Percentiles rank a stretch among this genome's conserved stretches.
phyloP scores from a whole-genome alignment of 129 eudicot genomes.

The Daucus carota region DH1_v3.0 NC_030388.2:6268501-6269000 shows the following conservation, averaged over 20 bases:
- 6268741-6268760: slow-evolving; percentile 24
- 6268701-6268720: slow-evolving; percentile 20
- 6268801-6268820: slow-evolving; percentile 20
- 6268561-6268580: slow-evolving; percentile 60
- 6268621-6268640: slow-evolving; percentile 31
- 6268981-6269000: slow-evolving; percentile 1
- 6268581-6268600: slow-evolving; percentile 51
- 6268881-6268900: slow-evolving; percentile 59
- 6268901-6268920: slow-evolving; percentile 77
- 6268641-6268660: slow-evolving; percentile 15
- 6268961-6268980: slow-evolving; percentile 38
- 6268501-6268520: slow-evolving; percentile 64
- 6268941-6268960: slow-evolving; percentile 90
- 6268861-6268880: slow-evolving; percentile 31
- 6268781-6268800: slow-evolving; percentile 18
- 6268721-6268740: slow-evolving; percentile 17
- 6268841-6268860: slow-evolving; percentile 26
- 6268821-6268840: slow-evolving; percentile 16
- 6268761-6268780: slow-evolving; percentile 20
- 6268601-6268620: slow-evolving; percentile 25
- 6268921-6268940: slow-evolving; percentile 90
- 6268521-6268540: slow-evolving; percentile 66
- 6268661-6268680: slow-evolving; percentile 16
- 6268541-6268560: slow-evolving; percentile 85
- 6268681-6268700: slow-evolving; percentile 12